phyloP scores from a whole-genome alignment of 2,329 filamentous ascomycete species.

The Pseudogymnoascus sp. region DNA sequence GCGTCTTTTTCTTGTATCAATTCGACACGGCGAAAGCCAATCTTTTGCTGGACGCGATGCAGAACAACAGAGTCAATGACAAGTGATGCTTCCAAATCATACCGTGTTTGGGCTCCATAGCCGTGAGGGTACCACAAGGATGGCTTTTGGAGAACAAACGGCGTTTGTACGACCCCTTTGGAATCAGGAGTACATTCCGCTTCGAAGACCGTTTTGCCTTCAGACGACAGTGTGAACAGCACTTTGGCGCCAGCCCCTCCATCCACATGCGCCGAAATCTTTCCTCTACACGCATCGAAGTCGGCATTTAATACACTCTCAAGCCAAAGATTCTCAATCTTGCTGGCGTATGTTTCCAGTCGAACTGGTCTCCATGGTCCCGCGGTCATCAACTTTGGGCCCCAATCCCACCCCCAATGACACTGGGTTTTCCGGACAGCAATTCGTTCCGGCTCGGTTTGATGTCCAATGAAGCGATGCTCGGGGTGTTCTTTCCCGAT shows the following conservation, averaged over 20 bases:
- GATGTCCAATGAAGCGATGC: constrained; percentile 33
- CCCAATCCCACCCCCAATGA: constrained; percentile 64
- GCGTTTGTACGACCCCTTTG: constrained; percentile 30
- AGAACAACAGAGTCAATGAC: constrained; percentile 32
- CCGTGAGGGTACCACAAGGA: constrained; percentile 68
- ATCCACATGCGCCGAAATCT: constrained; percentile 31
- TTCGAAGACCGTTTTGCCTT: constrained; percentile 32
- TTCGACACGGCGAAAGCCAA: constrained; percentile 46
- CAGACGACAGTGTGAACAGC: constrained; percentile 21
- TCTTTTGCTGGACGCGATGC: constrained; percentile 30
- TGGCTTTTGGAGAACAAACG: constrained; percentile 46
- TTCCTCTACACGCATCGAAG: constrained; percentile 31
- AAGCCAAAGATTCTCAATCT: constrained; percentile 50
- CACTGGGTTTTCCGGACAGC: constrained; percentile 59
- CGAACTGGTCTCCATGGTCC: constrained; percentile 60
- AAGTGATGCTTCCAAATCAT: constrained; percentile 54
- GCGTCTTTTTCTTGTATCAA: constrained; percentile 34
- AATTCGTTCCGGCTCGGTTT: constrained; percentile 26
- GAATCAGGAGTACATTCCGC: constrained; percentile 40
- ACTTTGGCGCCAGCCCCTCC: constrained; percentile 26
- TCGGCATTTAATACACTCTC: constrained; percentile 24
- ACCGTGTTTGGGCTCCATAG: constrained; percentile 65
- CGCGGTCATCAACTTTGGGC: constrained; percentile 51
- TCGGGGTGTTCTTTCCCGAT: constrained; percentile 33
- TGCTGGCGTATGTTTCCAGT: constrained; percentile 53